Evolutionary conservation across 2,329 filamentous ascomycete genomes (phyloP).

Genomic region (Aureobasidium sp.): DNA sequence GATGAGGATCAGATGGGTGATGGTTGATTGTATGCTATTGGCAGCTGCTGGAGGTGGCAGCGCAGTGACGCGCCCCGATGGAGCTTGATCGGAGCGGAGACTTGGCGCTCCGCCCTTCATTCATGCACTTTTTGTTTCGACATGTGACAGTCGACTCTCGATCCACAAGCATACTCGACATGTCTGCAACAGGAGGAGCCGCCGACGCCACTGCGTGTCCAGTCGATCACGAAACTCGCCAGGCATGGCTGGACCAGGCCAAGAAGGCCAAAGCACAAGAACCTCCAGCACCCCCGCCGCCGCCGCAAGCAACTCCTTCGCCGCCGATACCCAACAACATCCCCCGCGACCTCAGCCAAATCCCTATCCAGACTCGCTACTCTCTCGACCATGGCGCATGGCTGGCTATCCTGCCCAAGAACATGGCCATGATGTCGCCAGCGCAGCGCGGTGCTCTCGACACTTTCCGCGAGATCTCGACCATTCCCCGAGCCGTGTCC

Average conservation of each 20-base stretch:
- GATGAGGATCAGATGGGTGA: background rate
- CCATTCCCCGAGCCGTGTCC: slow-evolving; percentile 52
- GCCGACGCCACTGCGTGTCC: slow-evolving; percentile 50
- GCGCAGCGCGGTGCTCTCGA: slow-evolving; percentile 43
- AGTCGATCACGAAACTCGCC: slow-evolving; percentile 81
- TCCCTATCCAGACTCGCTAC: slow-evolving; percentile 22
- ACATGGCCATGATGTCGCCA: slow-evolving; percentile 21
- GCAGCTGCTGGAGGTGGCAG: background rate
- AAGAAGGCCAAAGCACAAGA: slow-evolving; percentile 20
- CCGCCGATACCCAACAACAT: slow-evolving; percentile 31
- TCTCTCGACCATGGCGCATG: slow-evolving; percentile 28
- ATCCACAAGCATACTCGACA: background rate
- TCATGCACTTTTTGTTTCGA: slow-evolving; percentile 7
- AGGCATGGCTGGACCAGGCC: slow-evolving; percentile 67
- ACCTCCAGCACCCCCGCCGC: slow-evolving; percentile 27
- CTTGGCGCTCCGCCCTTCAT: background rate
- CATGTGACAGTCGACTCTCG: background rate
- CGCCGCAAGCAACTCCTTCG: slow-evolving; percentile 23
- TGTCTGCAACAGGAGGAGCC: background rate
- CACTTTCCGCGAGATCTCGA: slow-evolving; percentile 65
- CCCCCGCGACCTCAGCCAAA: slow-evolving; percentile 18
- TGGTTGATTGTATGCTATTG: background rate
- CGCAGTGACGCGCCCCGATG: slow-evolving; percentile 6
- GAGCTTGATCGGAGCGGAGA: background rate
- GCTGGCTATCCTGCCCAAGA: slow-evolving; percentile 19